phyloP scores from a whole-genome alignment of 2,329 filamentous ascomycete genomes.

The Xylariaceae sp. region DNA sequence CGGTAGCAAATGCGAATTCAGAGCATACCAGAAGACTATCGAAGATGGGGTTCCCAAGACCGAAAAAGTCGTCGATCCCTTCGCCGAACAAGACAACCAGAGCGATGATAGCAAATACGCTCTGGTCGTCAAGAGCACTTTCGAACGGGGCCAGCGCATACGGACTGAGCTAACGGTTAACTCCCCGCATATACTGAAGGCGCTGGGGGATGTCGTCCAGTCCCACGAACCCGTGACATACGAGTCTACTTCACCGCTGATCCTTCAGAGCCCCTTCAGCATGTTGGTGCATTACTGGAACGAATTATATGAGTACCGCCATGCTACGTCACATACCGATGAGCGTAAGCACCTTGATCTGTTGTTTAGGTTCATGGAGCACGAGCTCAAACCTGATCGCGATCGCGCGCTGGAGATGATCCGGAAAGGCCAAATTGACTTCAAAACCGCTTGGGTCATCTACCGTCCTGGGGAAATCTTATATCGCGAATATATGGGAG shows the following conservation, averaged over 20 bases:
- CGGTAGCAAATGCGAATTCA: constrained; percentile 29
- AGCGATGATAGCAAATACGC: constrained; percentile 27
- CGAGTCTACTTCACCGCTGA: constrained; percentile 27
- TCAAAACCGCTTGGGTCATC: constrained; percentile 28
- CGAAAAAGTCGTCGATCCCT: constrained; percentile 23
- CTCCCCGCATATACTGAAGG: constrained; percentile 28
- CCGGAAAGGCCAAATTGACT: constrained; percentile 27
- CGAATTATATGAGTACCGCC: constrained; percentile 26
- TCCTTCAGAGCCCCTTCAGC: constrained; percentile 25
- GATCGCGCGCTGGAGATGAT: constrained; percentile 26
- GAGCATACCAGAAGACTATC: constrained; percentile 24
- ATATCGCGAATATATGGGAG: constrained; percentile 24
- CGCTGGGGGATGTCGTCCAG: constrained; percentile 27
- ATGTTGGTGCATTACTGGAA: constrained; percentile 32
- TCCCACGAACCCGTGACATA: constrained; percentile 27
- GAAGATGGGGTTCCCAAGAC: constrained; percentile 14
- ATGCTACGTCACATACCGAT: constrained; percentile 1
- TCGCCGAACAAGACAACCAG: constrained; percentile 17
- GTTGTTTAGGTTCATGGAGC: constrained; percentile 32
- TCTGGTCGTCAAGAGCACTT: constrained; percentile 26
- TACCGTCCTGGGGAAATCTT: constrained; percentile 30
- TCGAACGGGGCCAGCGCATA: constrained; percentile 19
- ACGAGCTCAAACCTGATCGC: constrained; percentile 25
- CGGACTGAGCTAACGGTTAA: constrained; percentile 27
- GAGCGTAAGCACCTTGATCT: constrained; percentile 26